Evolutionary conservation across 179 eudicot genomes (phyloP), one percentile per base, ranked within the genome.

Genomic region (Beta corolliflora): DNA sequence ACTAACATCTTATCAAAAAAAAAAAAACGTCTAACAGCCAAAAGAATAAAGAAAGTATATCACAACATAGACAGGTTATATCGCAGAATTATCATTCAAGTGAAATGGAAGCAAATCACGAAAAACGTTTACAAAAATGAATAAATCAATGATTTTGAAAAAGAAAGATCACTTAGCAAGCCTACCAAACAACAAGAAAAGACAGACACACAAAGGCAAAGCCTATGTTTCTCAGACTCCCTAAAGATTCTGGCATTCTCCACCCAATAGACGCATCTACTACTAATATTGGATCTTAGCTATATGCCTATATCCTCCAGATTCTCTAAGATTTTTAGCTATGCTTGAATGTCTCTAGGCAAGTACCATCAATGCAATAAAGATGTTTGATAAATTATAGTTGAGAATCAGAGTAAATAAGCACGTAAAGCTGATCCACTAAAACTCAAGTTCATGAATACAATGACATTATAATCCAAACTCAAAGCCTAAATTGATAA

Each of bases 401-500:
- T 71, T 29, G 44, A n/a, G n/a, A 50, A 68, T 21, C 15, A 59
- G 29, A 23, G 50, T 53, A 68, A 60, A 80, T 6, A 19, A 76
- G 25, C 11, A n/a, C 0, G 29, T 12, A 29, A 75, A 76, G 52
- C 53, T 58, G 71, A 77, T 41, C 9, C 81, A 29, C 54, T 63
- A 46, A 36, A 58, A 10, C 44, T 75, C 50, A 36, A 80, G 10
- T 25, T 19, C 71, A 31, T 59, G 72, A 23, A 55, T 23, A 76
- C 56, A 72, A 54, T 52, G 55, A 68, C 19, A 50, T 36, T 64
- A 58, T 2, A 36, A 31, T 55, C 5, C 56, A 66, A 71, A 14
- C 21, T 53, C 41, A 18, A 52, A 58, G 71, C 19, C 45, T n/a
- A 66, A 19, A 72, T 44, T 58, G 25, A 84, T 50, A 76, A 44